Evolutionary conservation across 768 basidiomycete genomes (phyloP).

Genomic region (Cystofilobasidium bisporidii): DNA sequence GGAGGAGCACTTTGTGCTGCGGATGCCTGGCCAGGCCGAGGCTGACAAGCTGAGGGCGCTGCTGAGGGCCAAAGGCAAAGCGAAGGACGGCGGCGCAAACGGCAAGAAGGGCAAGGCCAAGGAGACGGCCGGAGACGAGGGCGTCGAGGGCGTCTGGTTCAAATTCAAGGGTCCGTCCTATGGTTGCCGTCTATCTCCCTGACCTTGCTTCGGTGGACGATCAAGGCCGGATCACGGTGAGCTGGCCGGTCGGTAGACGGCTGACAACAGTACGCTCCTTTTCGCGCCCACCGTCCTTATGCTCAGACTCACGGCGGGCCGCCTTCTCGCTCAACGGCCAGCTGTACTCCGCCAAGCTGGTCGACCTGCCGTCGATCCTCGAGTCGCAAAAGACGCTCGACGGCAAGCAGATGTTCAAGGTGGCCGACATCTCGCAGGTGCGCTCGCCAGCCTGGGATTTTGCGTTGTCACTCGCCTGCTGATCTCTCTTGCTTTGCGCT

Average conservation of each 20-base stretch:
- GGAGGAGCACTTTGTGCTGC: conserved; percentile 91
- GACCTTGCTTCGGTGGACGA: too few relatives aligned
- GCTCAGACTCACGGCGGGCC: conserved; percentile 75
- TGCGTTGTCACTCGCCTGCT: too few relatives aligned
- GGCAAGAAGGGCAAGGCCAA: conserved; percentile 35
- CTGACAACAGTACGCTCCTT: conserved; percentile 9
- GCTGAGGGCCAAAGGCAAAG: conserved; percentile 62
- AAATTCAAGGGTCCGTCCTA: conserved; percentile 75
- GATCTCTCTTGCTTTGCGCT: neutral
- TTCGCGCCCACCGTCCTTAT: conserved; percentile 1
- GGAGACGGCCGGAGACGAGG: conserved; percentile 38
- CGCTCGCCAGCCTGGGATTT: conserved; percentile 5
- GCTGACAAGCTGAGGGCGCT: conserved; percentile 33
- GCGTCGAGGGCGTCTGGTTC: conserved; percentile 83
- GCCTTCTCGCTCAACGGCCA: conserved; percentile 75
- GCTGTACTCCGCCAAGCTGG: conserved; percentile 80
- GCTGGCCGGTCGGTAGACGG: neutral
- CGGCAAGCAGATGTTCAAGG: conserved; percentile 95
- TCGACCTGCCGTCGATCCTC: conserved; percentile 86
- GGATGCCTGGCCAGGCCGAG: conserved; percentile 75
- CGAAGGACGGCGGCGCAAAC: conserved; percentile 41
- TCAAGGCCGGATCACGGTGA: too few relatives aligned
- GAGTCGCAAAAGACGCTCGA: conserved; percentile 95
- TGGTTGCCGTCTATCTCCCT: too few relatives aligned
- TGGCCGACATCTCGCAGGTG: conserved; percentile 96